Evolutionary conservation across 768 basidiomycete genomes (phyloP).

Genomic region (Mycena kentingensis): DNA sequence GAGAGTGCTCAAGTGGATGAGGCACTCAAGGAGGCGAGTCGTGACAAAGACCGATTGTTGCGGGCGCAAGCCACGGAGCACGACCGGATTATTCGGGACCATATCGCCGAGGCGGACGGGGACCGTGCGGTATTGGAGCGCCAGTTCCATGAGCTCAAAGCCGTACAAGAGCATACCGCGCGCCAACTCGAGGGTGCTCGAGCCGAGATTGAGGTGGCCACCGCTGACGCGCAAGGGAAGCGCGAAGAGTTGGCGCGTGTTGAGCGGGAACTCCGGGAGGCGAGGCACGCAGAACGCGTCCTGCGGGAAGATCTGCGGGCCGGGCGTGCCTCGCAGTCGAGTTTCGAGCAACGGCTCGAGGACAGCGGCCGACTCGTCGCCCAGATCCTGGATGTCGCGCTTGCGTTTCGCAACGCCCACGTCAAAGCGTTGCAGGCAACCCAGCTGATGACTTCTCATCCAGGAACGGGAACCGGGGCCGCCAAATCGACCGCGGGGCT

Average conservation of each 20-base stretch:
- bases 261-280: constrained; percentile 69
- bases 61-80: constrained; percentile 71
- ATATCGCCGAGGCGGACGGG: constrained; percentile 90
- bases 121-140: constrained; percentile 92
- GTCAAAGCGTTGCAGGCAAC: constrained; percentile 67
- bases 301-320: constrained; percentile 73
- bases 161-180: constrained; percentile 59
- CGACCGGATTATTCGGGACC: constrained; percentile 72
- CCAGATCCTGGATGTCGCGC: constrained; percentile 78
- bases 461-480: constrained; percentile 48
- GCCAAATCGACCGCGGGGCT: constrained; percentile 43
- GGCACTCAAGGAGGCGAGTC: constrained; percentile 65
- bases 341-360: constrained; percentile 68
- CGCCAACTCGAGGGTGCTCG: constrained; percentile 65
- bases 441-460: constrained; percentile 58
- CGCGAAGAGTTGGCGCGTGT: constrained; percentile 74
- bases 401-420: constrained; percentile 76
- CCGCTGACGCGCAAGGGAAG: constrained; percentile 67
- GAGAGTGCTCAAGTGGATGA: constrained; percentile 74
- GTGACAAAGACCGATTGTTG: constrained; percentile 79
- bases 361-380: constrained; percentile 70
- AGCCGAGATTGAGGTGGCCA: constrained; percentile 61
- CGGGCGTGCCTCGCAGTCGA: constrained; percentile 67
- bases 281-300: constrained; percentile 64
- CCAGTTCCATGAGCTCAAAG: constrained; percentile 74